Evolutionary conservation across 1,284 basidiomycete species (phyloP).

Genomic region (Moesziomyces sp.): DNA sequence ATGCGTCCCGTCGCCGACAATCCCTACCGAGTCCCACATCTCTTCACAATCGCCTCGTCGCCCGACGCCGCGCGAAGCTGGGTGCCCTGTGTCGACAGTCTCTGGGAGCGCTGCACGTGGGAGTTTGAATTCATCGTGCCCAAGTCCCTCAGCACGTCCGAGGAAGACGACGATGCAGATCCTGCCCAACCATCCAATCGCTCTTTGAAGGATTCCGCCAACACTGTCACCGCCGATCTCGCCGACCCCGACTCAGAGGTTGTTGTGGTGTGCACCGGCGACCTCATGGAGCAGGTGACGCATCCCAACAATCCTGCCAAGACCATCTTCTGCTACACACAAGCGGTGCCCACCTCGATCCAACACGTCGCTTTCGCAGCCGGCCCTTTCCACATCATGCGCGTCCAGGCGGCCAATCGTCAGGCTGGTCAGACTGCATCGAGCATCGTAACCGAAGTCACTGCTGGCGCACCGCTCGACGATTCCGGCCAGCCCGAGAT

Average conservation of each 20-base stretch:
- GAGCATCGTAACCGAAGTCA: conserved; percentile 70
- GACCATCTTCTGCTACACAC: conserved; percentile 92
- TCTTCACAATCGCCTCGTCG: conserved; percentile 87
- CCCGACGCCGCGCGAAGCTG: conserved; percentile 92
- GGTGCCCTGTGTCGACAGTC: conserved; percentile 94
- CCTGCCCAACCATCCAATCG: conserved; percentile 3
- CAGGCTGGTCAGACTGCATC: conserved; percentile 72
- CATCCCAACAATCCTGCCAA: conserved; percentile 95
- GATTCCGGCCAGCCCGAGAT: conserved; percentile 77
- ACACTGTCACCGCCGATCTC: conserved; percentile 2
- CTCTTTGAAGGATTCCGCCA: conserved; percentile 9
- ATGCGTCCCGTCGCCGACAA: conserved; percentile 81
- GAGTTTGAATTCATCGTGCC: conserved; percentile 97
- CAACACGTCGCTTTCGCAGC: conserved; percentile 97
- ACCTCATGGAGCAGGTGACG: conserved; percentile 73
- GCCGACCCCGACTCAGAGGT: conserved; percentile 68
- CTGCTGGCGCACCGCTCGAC: conserved; percentile 24
- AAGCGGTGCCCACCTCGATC: conserved; percentile 86
- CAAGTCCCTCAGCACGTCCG: conserved; percentile 69
- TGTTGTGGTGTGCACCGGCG: conserved; percentile 90
- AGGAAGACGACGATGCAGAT: conserved; percentile 30
- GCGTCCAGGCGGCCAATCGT: conserved; percentile 34
- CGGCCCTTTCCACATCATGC: conserved; percentile 78
- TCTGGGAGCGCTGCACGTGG: conserved; percentile 98
- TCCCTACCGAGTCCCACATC: conserved; percentile 85